These are phyloP conservation scores for Globisporangium yorkense DNA, from an alignment of 352 stramenopile genomes.

Conservation along the genomic window DNA sequence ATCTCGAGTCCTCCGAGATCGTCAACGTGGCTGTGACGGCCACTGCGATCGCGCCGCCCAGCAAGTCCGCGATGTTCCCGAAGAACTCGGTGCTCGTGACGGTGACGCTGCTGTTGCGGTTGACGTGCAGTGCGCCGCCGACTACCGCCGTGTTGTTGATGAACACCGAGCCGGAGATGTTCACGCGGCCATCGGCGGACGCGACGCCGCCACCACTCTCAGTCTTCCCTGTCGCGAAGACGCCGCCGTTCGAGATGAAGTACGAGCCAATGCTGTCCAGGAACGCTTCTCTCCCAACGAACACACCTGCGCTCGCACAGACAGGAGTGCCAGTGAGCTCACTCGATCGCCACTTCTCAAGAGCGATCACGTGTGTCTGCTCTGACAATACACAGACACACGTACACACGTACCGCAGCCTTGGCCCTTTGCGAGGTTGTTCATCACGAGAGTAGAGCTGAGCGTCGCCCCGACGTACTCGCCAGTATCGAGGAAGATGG, in stretches of 20 bases:
- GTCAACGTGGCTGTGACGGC: conserved; percentile 15
- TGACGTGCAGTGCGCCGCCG: conserved; percentile 36
- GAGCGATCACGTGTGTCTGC: not conserved
- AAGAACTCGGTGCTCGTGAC: conserved; percentile 24
- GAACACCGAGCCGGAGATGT: conserved; percentile 25
- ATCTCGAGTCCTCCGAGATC: conserved; percentile 15
- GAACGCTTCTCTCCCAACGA: conserved; percentile 37
- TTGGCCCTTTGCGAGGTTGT: conserved; percentile 36
- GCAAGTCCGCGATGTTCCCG: conserved; percentile 38
- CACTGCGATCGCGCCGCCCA: conserved; percentile 32
- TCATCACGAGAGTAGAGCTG: conserved; percentile 16
- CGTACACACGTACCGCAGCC: conserved; percentile 31
- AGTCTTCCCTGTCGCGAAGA: conserved; percentile 46
- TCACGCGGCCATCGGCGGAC: conserved; percentile 28
- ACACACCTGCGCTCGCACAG: conserved; percentile 24
- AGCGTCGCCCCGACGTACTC: conserved; percentile 30
- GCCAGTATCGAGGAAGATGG: conserved; percentile 49
- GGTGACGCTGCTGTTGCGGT: conserved; percentile 22
- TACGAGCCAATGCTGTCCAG: conserved; percentile 15
- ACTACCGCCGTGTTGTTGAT: conserved; percentile 42
- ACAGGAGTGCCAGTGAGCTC: not conserved
- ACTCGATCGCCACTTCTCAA: not conserved
- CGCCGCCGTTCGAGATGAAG: conserved; percentile 35
- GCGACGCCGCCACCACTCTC: conserved; percentile 50
- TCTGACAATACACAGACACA: not conserved